Conservation (phyloP, 2,329 filamentous ascomycete genomes). For the Phialophora chinensis region DNA sequence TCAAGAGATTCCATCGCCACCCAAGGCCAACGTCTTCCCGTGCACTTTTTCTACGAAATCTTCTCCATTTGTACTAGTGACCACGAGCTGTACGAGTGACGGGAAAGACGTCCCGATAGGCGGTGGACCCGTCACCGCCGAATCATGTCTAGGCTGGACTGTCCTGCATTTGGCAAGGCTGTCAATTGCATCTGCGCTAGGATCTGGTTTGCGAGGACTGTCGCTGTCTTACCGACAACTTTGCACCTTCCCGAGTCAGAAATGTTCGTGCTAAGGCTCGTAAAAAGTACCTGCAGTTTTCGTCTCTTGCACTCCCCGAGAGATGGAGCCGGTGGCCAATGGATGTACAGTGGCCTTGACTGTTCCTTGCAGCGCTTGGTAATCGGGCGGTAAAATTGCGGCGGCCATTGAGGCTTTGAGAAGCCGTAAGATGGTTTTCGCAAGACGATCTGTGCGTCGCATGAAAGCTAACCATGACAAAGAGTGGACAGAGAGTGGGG, state of each 20-base stretch:
- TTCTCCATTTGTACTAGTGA: neutral
- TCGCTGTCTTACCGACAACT: neutral
- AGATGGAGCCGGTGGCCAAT: neutral
- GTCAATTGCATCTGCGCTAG: neutral
- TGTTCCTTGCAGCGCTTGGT: constrained; percentile 20
- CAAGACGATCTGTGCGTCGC: neutral
- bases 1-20: neutral
- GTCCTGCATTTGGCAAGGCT: neutral
- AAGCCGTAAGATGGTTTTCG: neutral
- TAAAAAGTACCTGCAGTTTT: constrained; percentile 3
- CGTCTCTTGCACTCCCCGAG: neutral
- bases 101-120: neutral
- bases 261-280: constrained; percentile 1
- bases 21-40: neutral
- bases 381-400: constrained; percentile 16
- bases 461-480: neutral
- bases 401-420: neutral
- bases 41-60: neutral
- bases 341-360: neutral
- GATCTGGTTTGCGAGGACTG: neutral
- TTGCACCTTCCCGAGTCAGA: constrained; percentile 11
- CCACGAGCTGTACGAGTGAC: neutral
- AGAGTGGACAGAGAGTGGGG: constrained; percentile 6
- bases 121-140: neutral
- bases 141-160: neutral